Base-by-base conservation (phyloP, 1,139 yeast species). In the Taphrina wiesneri region DNA sequence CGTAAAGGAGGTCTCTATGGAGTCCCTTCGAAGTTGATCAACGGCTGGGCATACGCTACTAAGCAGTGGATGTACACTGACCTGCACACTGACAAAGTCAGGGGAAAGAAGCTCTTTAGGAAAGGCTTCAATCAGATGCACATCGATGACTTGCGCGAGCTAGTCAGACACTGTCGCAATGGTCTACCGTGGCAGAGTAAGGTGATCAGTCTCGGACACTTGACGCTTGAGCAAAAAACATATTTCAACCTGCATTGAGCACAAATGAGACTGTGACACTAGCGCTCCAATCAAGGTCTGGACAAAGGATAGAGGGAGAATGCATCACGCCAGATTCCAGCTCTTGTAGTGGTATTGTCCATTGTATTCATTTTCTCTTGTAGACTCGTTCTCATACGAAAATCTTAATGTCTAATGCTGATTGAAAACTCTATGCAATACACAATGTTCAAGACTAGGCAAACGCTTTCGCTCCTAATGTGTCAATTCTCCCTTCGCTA, bases 101-200 rank as follows among this genome's bases (percentile, higher is more conserved):
- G 28, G 11, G 49, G 49, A 26, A 45, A 45, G 11, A 45, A 45
- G 49, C 25, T 45, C 49, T 45, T 45, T 28, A 21, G 25, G 49
- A 26, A 26, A 45, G 49, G 49, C 28, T 23, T 21, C n/a, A 2
- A 11, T 7, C 49, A 45, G 28, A 21, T 45, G 28, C 49, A 45
- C 49, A 45, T 45, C 0, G 49, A 19, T 21, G 25, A 45, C 28
- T 5, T 45, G 28, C 49, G 49, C 49, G 49, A 45, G 28, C 49
- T 45, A 2, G 49, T 45, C 49, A 21, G 3, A n/a, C 49, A 45
- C 28, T 45, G 49, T 45, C 49, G 49, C 21, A 45, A n/a, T 21
- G 49, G 49, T 21, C 28, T 45, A 5, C 49, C 49, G 28, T 45
- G 49, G 49, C 49, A 45, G n/a, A 21, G 25, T n/a, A 45, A 45